phyloP scores from a whole-genome alignment of 345 rosid species.

The Citrus inodora region DNA sequence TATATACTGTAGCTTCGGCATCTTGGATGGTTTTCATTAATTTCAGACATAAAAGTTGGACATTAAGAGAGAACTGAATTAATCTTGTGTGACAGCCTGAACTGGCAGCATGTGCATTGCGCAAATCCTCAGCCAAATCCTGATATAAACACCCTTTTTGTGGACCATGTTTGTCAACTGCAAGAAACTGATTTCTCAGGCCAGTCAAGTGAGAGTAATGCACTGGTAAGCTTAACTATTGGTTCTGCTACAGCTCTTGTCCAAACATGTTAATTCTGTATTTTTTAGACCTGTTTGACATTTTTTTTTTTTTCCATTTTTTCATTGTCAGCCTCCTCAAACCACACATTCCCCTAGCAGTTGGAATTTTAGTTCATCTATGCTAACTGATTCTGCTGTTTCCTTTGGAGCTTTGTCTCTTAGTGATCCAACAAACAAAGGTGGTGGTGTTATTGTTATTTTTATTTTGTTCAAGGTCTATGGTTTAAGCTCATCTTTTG shows the following conservation, averaged over 20 bases:
- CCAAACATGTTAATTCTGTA: not conserved
- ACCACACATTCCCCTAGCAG: conserved; percentile 13
- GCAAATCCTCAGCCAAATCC: conserved; percentile 38
- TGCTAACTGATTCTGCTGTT: conserved; percentile 18
- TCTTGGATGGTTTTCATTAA: not conserved
- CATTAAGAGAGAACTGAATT: conserved; percentile 14
- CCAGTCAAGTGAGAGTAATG: conserved; percentile 16
- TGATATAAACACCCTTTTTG: conserved; percentile 36
- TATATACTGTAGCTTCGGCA: not conserved
- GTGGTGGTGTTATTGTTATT: conserved; percentile 1
- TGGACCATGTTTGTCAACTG: conserved; percentile 40
- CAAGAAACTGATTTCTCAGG: conserved; percentile 8
- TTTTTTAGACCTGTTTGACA: not conserved
- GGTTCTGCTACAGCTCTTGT: not conserved
- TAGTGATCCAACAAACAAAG: conserved; percentile 14
- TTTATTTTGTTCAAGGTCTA: not conserved
- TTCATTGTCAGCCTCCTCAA: conserved; percentile 27
- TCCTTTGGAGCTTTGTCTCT: conserved; percentile 9
- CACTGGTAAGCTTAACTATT: conserved; percentile 21
- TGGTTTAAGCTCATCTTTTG: not conserved
- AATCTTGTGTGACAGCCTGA: conserved; percentile 37
- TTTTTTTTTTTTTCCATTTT: no score
- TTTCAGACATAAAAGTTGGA: not conserved
- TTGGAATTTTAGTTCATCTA: conserved; percentile 19
- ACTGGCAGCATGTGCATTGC: conserved; percentile 34